Evolutionary conservation across 1,139 yeast genomes (phyloP).

Genomic region (Suhomyces bokatorum): DNA sequence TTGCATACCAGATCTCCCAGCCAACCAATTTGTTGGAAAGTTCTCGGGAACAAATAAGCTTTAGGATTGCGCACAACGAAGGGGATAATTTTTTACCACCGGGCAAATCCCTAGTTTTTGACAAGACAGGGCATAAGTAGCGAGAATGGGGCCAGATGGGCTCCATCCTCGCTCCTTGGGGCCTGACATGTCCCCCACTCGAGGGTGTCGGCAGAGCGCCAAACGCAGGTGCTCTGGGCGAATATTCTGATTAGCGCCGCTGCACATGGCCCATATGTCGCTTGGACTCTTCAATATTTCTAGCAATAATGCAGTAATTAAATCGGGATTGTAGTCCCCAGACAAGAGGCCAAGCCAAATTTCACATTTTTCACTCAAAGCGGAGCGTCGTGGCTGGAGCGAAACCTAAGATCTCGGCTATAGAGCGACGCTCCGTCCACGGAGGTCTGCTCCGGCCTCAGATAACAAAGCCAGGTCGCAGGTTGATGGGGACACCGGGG

Average conservation of each 20-base stretch:
- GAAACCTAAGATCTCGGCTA: not conserved
- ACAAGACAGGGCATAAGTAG: not conserved
- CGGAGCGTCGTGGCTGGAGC: not conserved
- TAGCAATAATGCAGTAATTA: not conserved
- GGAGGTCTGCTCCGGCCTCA: not conserved
- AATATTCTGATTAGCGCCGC: too few relatives aligned
- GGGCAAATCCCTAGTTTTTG: not conserved
- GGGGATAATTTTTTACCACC: not conserved
- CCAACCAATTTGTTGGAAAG: slow-evolving; percentile 9
- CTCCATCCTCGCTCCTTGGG: too few relatives aligned
- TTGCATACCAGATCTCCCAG: slow-evolving; percentile 6
- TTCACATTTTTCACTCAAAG: not conserved
- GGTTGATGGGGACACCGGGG: too few relatives aligned
- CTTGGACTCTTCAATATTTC: too few relatives aligned
- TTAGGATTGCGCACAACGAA: slow-evolving; percentile 1
- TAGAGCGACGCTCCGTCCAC: not conserved
- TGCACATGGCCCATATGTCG: too few relatives aligned
- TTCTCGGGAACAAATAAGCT: slow-evolving; percentile 1
- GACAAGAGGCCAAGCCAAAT: not conserved
- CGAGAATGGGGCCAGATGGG: not conserved
- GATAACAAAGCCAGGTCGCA: too few relatives aligned
- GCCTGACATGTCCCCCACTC: too few relatives aligned
- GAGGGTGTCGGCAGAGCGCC: too few relatives aligned
- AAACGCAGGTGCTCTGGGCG: too few relatives aligned
- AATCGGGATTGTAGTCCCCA: not conserved